A percentile compares a stretch with the other conserved stretches of the same genome.
phyloP scores from a whole-genome alignment of 345 rosid genomes.

The Litchi chinensis region DNA sequence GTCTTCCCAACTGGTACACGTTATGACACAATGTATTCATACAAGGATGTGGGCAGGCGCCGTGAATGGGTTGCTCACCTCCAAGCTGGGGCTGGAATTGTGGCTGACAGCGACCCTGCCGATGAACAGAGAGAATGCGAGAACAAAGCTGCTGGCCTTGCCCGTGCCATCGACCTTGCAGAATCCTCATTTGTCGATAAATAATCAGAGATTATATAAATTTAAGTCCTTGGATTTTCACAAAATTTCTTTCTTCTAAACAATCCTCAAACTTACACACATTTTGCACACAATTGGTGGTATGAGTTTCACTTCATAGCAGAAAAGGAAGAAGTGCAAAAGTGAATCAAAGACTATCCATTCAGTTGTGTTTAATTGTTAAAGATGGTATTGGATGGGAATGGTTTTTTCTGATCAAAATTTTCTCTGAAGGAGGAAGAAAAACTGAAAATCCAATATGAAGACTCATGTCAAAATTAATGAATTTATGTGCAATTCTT shows the following conservation, averaged over 20 bases:
- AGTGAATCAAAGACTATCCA: too few species aligned
- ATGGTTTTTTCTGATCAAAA: background rate
- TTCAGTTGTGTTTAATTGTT: too few species aligned
- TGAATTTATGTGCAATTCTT: too few species aligned
- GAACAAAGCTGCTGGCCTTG: constrained; percentile 93
- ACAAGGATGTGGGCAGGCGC: constrained; percentile 63
- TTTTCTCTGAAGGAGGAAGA: background rate
- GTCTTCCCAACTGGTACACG: constrained; percentile 74
- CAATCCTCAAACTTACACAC: background rate
- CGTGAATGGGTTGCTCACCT: constrained; percentile 90
- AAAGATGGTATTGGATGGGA: background rate
- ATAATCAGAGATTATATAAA: constrained; percentile 9
- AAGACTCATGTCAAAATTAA: background rate
- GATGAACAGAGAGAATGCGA: constrained; percentile 95
- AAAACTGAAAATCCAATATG: background rate
- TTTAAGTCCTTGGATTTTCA: background rate
- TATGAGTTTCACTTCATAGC: too few species aligned
- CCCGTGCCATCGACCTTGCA: constrained; percentile 91
- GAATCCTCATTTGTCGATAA: constrained; percentile 77
- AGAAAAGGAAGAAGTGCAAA: too few species aligned
- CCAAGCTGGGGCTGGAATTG: constrained; percentile 93
- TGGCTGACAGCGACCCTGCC: constrained; percentile 84
- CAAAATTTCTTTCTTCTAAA: background rate
- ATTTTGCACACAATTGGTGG: too few species aligned
- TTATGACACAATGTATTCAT: constrained; percentile 77